Evolutionary conservation across 225 moss, liverwort and hornwort genomes (phyloP).

Genomic region (Anthoceros angustus): DNA sequence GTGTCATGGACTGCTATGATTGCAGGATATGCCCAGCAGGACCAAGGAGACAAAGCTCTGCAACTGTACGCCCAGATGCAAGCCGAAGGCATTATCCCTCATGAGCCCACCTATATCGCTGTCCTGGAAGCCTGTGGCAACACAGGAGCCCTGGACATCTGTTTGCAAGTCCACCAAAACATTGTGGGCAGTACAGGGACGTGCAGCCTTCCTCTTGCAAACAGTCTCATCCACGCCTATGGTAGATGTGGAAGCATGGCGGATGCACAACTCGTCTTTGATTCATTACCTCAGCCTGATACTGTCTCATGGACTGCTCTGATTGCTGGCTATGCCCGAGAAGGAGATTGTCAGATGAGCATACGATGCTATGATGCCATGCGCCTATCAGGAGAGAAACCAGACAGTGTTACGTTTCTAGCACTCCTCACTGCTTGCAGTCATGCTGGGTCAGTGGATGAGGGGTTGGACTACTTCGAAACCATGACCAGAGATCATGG

Average conservation of each 20-base stretch:
- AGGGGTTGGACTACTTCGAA: background rate
- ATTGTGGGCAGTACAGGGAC: background rate
- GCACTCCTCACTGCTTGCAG: background rate
- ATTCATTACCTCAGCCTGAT: background rate
- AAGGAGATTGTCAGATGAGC: background rate
- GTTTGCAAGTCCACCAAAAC: background rate
- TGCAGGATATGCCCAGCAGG: background rate
- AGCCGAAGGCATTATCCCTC: background rate
- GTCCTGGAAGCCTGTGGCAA: background rate
- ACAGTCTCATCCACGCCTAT: background rate
- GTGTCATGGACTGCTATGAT: background rate
- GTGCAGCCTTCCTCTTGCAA: background rate
- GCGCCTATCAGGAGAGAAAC: background rate
- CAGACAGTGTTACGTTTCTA: background rate
- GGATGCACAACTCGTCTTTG: background rate
- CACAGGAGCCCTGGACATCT: background rate
- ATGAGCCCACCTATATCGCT: background rate
- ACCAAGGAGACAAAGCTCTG: background rate
- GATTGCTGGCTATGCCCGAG: conserved; percentile 1
- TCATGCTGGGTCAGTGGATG: background rate
- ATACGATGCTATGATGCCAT: background rate
- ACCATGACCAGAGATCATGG: background rate
- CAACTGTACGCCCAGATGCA: background rate
- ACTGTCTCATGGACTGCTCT: background rate
- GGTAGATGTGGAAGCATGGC: background rate